phyloP scores from a whole-genome alignment of 495 filamentous ascomycete genomes.

The Melanomma pulvis-pyrius region DNA sequence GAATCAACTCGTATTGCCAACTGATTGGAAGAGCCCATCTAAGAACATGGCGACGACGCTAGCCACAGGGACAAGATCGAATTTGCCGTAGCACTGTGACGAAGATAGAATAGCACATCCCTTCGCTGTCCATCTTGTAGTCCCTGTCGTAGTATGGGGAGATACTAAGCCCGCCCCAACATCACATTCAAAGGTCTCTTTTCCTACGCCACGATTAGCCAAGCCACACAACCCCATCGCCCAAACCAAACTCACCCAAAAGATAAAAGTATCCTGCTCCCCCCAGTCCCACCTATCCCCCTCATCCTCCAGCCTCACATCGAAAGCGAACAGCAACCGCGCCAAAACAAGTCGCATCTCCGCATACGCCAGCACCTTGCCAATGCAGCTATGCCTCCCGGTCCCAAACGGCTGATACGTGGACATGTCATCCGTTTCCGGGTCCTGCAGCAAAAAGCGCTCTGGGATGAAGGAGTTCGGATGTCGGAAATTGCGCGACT shows the following conservation, averaged over 20 bases:
- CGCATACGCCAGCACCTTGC: slow-evolving; percentile 28
- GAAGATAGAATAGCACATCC: too few relatives aligned
- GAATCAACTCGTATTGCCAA: too few relatives aligned
- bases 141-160: too few relatives aligned
- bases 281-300: slow-evolving; percentile 42
- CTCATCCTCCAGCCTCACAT: slow-evolving; percentile 12
- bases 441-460: slow-evolving; percentile 17
- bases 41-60: too few relatives aligned
- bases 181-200: slow-evolving; percentile 20
- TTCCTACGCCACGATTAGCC: slow-evolving; percentile 8
- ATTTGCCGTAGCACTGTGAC: too few relatives aligned
- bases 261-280: slow-evolving; percentile 22
- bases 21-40: too few relatives aligned
- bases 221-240: neutral
- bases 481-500: slow-evolving; percentile 24
- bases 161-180: neutral
- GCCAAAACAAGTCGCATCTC: slow-evolving; percentile 24
- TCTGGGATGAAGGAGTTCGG: slow-evolving; percentile 37
- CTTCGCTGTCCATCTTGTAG: too few relatives aligned
- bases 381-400: slow-evolving; percentile 28
- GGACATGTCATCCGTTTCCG: slow-evolving; percentile 24
- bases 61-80: too few relatives aligned
- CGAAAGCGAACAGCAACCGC: slow-evolving; percentile 24
- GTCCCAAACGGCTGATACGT: slow-evolving; percentile 26
- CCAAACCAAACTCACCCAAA: slow-evolving; percentile 16